Base-by-base conservation (phyloP, 2,329 filamentous ascomycete genomes). In the Aspergillus sp. region DNA sequence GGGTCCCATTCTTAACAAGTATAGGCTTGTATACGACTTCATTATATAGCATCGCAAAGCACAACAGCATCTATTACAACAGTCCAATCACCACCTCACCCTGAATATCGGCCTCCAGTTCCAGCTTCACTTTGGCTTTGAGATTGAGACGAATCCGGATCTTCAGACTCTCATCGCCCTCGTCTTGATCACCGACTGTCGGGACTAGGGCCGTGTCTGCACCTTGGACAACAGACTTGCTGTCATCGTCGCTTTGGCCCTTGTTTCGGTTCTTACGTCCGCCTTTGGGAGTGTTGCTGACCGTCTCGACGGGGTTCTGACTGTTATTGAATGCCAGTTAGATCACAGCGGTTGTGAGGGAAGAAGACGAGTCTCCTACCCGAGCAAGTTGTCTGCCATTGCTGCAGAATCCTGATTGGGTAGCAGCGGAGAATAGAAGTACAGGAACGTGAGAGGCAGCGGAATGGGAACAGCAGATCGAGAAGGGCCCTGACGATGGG, bases 81-180 rank as follows among this genome's bases (percentile, higher is more conserved):
- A 64, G 48, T 16, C 62, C 60, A 53, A 64, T 64, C 6, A 63
- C 59, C 2, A 64, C 45, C 52, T 64, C 62, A 54, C 62, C 62
- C 38, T 64, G 59, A 40, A 64, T 51, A 53, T 64, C 51, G 11
- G 62, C 62, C 48, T 64, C 60, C 34, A 64, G 50, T 2, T 64
- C 62, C 38, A 64, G 53, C 36, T 56, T 57, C 11, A 64, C 62
- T 51, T 63, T 62, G 13, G 60, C 62, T 20, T 59, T 58, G 7
- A 64, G 29, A 47, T 63, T 65, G 55, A 57, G 56, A 54, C 57
- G 65, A 50, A 58, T 59, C 55, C 55, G 58, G 48, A 63, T 60
- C 52, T 60, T 58, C 40, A 63, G 40, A 25, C 52, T 56, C 29
- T 54, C 50, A 42, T 61, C 56, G 14, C 34, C 34, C 31, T 57